phyloP scores from a whole-genome alignment of 2,329 filamentous ascomycete genomes.

The Aphanocladium album region DNA sequence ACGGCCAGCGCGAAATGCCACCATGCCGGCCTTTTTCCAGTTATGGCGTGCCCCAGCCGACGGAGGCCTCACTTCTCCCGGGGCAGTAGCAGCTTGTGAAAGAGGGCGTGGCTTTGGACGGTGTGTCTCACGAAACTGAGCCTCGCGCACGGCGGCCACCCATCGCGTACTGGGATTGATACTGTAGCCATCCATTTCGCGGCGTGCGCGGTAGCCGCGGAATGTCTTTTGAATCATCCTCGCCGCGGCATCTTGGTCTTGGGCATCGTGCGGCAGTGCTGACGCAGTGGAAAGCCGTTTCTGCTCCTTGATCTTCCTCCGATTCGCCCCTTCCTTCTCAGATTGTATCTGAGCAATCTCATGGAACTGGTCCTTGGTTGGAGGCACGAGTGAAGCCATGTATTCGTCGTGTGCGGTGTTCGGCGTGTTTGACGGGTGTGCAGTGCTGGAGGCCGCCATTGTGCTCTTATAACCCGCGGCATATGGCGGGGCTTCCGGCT shows the following conservation, averaged over 20 bases:
- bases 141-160: slow-evolving; percentile 60
- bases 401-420: slow-evolving; percentile 32
- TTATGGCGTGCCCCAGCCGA: slow-evolving; percentile 49
- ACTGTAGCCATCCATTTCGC: slow-evolving; percentile 64
- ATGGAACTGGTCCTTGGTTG: slow-evolving; percentile 41
- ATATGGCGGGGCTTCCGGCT: slow-evolving; percentile 8
- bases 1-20: slow-evolving; percentile 66
- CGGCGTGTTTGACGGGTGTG: slow-evolving; percentile 16
- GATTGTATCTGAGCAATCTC: slow-evolving; percentile 46
- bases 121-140: slow-evolving; percentile 47
- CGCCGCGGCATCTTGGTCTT: slow-evolving; percentile 41
- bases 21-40: slow-evolving; percentile 69
- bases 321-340: slow-evolving; percentile 39
- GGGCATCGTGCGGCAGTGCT: slow-evolving; percentile 13
- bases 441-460: slow-evolving; percentile 3
- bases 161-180: slow-evolving; percentile 67
- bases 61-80: slow-evolving; percentile 2
- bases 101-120: slow-evolving; percentile 34
- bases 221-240: slow-evolving; percentile 65
- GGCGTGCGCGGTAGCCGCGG: slow-evolving; percentile 67
- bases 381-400: slow-evolving; percentile 45
- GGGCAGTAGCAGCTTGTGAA: slow-evolving; percentile 11
- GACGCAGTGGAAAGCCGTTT: slow-evolving; percentile 28
- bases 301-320: slow-evolving; percentile 34
- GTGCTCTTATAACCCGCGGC: neutral